These are phyloP conservation scores for Populus hybrid DNA, from an alignment of 441 rosid genomes.

Conservation along the genomic window DNA sequence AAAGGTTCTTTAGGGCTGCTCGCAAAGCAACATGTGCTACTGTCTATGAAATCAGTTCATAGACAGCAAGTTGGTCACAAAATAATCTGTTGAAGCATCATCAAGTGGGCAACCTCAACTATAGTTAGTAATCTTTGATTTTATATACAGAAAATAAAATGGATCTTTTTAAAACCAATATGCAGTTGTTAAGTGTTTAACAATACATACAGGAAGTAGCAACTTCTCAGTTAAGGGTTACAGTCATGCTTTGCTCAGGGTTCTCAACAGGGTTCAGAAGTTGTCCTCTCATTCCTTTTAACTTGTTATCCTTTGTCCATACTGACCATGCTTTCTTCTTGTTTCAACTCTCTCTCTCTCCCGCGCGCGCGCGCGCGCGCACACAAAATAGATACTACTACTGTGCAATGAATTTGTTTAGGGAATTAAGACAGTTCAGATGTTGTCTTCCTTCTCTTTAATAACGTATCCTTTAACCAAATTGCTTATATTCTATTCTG, in stretches of 20 bases:
- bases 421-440: background rate
- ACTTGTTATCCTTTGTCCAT: background rate
- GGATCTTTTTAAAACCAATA: too few species aligned
- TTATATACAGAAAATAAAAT: too few species aligned
- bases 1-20: background rate
- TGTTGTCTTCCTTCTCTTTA: background rate
- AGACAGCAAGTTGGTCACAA: background rate
- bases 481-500: background rate
- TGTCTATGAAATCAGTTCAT: background rate
- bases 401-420: background rate
- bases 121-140: too few species aligned
- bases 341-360: background rate
- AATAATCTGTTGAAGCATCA: too few species aligned
- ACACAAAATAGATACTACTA: background rate
- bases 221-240: too few species aligned
- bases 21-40: background rate
- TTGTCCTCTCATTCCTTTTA: too few species aligned
- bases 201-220: too few species aligned
- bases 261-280: too few species aligned
- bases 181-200: too few species aligned
- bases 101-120: too few species aligned
- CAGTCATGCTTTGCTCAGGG: too few species aligned
- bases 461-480: slow-evolving; percentile 14
- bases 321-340: background rate
- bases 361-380: too few species aligned